phyloP scores from a whole-genome alignment of 495 filamentous ascomycete species.

The Daldinia decipiens region DNA sequence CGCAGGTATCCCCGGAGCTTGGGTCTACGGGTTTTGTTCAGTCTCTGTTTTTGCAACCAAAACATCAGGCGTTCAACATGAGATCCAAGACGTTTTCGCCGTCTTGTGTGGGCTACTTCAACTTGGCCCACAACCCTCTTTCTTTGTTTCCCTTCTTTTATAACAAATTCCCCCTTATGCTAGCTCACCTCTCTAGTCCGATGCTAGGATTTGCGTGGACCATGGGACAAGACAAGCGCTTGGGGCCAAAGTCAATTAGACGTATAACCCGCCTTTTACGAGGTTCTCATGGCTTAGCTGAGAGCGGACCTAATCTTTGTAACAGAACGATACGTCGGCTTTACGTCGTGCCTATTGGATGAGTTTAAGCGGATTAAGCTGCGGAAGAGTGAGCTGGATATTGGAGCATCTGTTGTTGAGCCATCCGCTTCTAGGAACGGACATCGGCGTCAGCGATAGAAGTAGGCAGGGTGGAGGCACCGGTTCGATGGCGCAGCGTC shows the following conservation, averaged over 20 bases:
- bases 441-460: not conserved
- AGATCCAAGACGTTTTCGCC: constrained; percentile 76
- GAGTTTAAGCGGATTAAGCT: constrained; percentile 9
- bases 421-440: not conserved
- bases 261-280: constrained; percentile 3
- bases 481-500: not conserved
- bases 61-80: constrained; percentile 81
- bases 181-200: constrained; percentile 5
- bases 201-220: not conserved
- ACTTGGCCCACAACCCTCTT: constrained; percentile 65
- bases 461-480: constrained; percentile 9
- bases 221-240: constrained; percentile 9
- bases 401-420: constrained; percentile 11
- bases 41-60: constrained; percentile 85
- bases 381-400: constrained; percentile 5
- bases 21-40: constrained; percentile 63
- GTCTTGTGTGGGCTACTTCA: constrained; percentile 73
- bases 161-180: constrained; percentile 4
- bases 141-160: constrained; percentile 46
- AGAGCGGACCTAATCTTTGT: constrained; percentile 23
- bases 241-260: constrained; percentile 13
- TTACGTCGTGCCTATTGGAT: constrained; percentile 11
- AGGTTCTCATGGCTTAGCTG: constrained; percentile 11
- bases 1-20: constrained; percentile 53
- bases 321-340: constrained; percentile 14